Conservation (phyloP, 306 rosid genomes). For the Rosa lucieae region DNA sequence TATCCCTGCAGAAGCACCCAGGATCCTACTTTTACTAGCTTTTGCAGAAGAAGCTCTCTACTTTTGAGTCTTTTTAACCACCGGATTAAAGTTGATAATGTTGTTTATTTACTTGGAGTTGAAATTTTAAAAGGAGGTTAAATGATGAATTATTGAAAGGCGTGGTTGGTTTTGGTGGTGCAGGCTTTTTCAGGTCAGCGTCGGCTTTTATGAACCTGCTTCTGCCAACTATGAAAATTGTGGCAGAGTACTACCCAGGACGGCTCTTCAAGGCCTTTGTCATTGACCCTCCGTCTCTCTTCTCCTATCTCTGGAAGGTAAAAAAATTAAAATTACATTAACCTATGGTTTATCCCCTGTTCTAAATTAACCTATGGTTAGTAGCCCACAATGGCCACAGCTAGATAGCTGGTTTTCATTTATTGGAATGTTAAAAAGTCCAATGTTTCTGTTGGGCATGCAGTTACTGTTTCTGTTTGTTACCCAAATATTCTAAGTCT, state of each 20-base stretch:
- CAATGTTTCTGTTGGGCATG: not conserved
- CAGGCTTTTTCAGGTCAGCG: constrained; percentile 94
- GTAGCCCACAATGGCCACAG: not conserved
- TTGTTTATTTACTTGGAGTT: not conserved
- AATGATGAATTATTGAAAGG: not conserved
- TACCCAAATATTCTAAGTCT: not conserved
- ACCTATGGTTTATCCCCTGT: not conserved
- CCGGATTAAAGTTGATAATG: not conserved
- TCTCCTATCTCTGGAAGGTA: constrained; percentile 97
- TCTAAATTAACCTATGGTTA: not conserved
- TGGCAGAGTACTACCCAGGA: constrained; percentile 77
- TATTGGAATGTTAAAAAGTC: not conserved
- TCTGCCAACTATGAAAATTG: constrained; percentile 67
- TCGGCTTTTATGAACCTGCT: constrained; percentile 81
- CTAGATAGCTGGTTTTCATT: not conserved
- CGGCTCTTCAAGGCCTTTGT: constrained; percentile 69
- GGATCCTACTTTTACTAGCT: constrained; percentile 41
- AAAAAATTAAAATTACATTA: not conserved
- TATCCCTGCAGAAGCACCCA: constrained; percentile 37
- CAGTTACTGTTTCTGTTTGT: no score
- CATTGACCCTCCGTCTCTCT: constrained; percentile 88
- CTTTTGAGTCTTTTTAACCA: constrained; percentile 10
- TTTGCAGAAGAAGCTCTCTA: constrained; percentile 8
- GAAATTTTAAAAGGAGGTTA: not conserved
- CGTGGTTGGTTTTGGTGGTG: constrained; percentile 18